Percentiles rank a stretch among this genome's conserved stretches.
These are phyloP conservation scores for Coemansia javaensis DNA, from an alignment of 192 early-diverging fungal species.

Conservation along the genomic window DNA sequence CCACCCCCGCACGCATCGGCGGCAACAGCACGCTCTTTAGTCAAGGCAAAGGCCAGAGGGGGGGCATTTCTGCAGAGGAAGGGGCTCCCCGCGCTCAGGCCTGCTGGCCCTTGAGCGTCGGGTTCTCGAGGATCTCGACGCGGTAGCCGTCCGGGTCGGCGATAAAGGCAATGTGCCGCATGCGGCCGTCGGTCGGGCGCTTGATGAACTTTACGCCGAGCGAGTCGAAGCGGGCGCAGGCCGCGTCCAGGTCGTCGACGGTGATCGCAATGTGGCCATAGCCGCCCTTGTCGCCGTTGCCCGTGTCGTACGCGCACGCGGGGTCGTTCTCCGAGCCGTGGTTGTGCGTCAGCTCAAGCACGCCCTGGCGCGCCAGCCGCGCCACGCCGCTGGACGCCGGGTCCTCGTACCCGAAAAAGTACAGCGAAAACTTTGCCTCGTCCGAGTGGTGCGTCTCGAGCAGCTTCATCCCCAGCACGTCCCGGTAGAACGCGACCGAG, in stretches of 20 bases:
- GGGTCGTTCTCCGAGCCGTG: constrained; percentile 71
- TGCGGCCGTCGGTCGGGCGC: constrained; percentile 65
- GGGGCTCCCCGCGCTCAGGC: too few species aligned
- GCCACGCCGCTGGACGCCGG: constrained; percentile 43
- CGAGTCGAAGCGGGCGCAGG: constrained; percentile 68
- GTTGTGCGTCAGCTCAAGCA: constrained; percentile 85
- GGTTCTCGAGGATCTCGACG: constrained; percentile 58
- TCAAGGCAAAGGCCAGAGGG: too few species aligned
- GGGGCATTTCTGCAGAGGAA: too few species aligned
- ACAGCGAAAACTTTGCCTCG: constrained; percentile 59
- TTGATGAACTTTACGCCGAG: constrained; percentile 73
- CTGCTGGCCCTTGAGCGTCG: too few species aligned
- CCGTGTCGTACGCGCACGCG: constrained; percentile 60
- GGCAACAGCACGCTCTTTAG: too few species aligned
- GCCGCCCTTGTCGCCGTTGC: constrained; percentile 68
- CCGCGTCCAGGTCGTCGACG: constrained; percentile 74
- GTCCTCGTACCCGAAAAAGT: constrained; percentile 68
- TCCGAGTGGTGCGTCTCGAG: constrained; percentile 31
- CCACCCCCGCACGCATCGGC: too few species aligned
- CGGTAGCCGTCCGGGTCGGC: constrained; percentile 83
- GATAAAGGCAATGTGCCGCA: constrained; percentile 83
- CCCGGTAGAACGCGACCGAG: constrained; percentile 69
- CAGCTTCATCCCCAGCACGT: constrained; percentile 70
- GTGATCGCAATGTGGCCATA: constrained; percentile 80
- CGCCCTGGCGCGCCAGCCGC: constrained; percentile 60